phyloP scores from a whole-genome alignment of 2,329 filamentous ascomycete species.

The Tolypocladium paradoxum region DNA sequence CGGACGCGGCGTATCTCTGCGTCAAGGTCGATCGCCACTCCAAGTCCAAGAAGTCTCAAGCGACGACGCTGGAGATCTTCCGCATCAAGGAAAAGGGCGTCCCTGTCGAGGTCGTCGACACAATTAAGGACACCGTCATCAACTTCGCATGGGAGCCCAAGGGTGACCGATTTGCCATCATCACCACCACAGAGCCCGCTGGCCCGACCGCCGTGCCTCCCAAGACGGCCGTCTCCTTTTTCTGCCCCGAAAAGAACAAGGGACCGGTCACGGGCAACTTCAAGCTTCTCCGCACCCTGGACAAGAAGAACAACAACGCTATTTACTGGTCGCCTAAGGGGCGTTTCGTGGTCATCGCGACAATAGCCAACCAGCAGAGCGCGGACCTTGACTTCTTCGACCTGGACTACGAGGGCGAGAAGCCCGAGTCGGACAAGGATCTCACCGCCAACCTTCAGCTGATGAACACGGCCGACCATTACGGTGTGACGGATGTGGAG shows the following conservation, averaged over 20 bases:
- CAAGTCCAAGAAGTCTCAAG: slow-evolving; percentile 97
- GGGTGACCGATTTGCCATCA: slow-evolving; percentile 92
- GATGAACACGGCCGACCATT: slow-evolving; percentile 91
- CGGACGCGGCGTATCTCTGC: slow-evolving; percentile 83
- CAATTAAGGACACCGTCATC: slow-evolving; percentile 96
- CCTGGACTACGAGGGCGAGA: slow-evolving; percentile 95
- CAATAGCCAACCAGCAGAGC: slow-evolving; percentile 83
- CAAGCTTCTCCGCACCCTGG: slow-evolving; percentile 86
- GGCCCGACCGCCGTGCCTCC: slow-evolving; percentile 72
- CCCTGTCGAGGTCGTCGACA: slow-evolving; percentile 94
- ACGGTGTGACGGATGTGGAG: slow-evolving; percentile 93
- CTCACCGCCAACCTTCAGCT: slow-evolving; percentile 88
- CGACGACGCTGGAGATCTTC: slow-evolving; percentile 97
- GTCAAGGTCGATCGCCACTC: slow-evolving; percentile 98
- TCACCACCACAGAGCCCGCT: slow-evolving; percentile 80
- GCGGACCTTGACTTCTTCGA: slow-evolving; percentile 98
- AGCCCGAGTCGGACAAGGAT: slow-evolving; percentile 86
- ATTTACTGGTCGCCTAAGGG: slow-evolving; percentile 99
- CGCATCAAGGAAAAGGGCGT: slow-evolving; percentile 95
- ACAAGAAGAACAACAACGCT: slow-evolving; percentile 99
- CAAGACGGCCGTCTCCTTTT: slow-evolving; percentile 93
- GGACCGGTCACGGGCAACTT: slow-evolving; percentile 76
- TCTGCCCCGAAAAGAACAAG: slow-evolving; percentile 93
- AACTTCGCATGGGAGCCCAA: slow-evolving; percentile 99
- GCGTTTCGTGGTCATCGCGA: slow-evolving; percentile 88